Conservation (phyloP, 805 yeast genomes). For the Millerozyma miso region DNA sequence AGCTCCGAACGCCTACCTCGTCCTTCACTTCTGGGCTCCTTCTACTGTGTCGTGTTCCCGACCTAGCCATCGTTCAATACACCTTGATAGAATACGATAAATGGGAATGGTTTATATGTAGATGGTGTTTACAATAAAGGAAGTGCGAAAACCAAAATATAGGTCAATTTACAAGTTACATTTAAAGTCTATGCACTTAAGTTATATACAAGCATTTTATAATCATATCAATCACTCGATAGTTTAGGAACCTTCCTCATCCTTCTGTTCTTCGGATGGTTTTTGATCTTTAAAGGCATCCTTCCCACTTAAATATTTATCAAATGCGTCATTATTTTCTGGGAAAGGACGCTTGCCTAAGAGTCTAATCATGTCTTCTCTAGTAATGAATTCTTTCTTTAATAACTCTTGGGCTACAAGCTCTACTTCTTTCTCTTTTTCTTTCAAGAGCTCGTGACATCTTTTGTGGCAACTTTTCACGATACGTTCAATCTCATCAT, state of each 20-base stretch:
- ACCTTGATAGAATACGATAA: background rate
- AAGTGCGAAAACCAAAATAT: background rate
- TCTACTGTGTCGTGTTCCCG: constrained; percentile 6
- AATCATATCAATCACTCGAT: background rate
- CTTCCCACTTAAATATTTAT: constrained; percentile 57
- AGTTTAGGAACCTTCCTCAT: constrained; percentile 9
- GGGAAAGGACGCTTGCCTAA: constrained; percentile 91
- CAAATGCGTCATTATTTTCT: constrained; percentile 87
- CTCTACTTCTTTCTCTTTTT: constrained; percentile 72
- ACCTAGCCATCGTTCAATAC: constrained; percentile 3
- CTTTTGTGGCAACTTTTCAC: constrained; percentile 69
- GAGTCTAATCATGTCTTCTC: constrained; percentile 88
- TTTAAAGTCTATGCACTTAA: background rate
- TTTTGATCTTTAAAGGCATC: constrained; percentile 38
- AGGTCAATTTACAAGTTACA: background rate
- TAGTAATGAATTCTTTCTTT: constrained; percentile 81
- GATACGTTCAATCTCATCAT: constrained; percentile 74
- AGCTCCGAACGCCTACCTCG: constrained; percentile 2
- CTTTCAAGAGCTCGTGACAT: constrained; percentile 65
- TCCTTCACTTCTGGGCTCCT: constrained; percentile 4
- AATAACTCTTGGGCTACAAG: constrained; percentile 84
- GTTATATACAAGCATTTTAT: background rate
- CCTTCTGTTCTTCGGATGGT: constrained; percentile 24
- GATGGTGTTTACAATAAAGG: background rate
- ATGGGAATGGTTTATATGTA: background rate